Evolutionary conservation across 2,329 filamentous ascomycete genomes (phyloP), one percentile per base, ranked within the genome.

Genomic region (Huntiella savannae): DNA sequence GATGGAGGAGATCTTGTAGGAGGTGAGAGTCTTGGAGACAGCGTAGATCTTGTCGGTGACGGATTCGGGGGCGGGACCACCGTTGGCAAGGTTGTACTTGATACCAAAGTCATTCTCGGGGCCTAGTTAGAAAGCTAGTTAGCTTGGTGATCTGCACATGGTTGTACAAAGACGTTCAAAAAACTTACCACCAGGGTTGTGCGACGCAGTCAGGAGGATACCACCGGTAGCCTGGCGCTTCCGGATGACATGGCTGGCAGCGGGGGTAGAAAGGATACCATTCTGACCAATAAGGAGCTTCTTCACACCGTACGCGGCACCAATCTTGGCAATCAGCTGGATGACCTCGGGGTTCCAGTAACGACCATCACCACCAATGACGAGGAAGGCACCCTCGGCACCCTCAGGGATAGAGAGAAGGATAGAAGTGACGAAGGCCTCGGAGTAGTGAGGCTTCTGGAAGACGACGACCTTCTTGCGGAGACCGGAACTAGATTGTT

Each of bases 381-480:
- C 88, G 54, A 98, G 79, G 67, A 84, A 88, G 40, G 85, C 75
- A 55, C 77, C 87, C 59, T 95, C 68, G 46, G 71, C 87, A 52
- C 91, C 91, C 64, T 98, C 91, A 32, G 91, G 91, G 57, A 98
- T 98, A 45, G 91, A 94, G 52, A 93, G 77, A 55, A 98, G 75
- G 61, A 95, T 94, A 63, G 85, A 88, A 53, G 88, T 73, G 55
- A 98, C 75, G 63, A 98, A 98, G 45, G 88, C 78, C 67, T 98
- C 91, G 64, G 84, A 87, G 73, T 98, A 98, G 68, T 98, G 75
- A 50, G 79, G 71, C 65, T 95, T 72, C 65, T 98, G 85, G 72
- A 98, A 98, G 61, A 94, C 83, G 59, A 84, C 86, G 68, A 96
- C 91, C 77, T 93, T 96, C 69, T 98, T 98, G 54, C 91, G 86